Conservation (phyloP, 148 eudicot genomes). For the Dysphania ambrosioides region DNA sequence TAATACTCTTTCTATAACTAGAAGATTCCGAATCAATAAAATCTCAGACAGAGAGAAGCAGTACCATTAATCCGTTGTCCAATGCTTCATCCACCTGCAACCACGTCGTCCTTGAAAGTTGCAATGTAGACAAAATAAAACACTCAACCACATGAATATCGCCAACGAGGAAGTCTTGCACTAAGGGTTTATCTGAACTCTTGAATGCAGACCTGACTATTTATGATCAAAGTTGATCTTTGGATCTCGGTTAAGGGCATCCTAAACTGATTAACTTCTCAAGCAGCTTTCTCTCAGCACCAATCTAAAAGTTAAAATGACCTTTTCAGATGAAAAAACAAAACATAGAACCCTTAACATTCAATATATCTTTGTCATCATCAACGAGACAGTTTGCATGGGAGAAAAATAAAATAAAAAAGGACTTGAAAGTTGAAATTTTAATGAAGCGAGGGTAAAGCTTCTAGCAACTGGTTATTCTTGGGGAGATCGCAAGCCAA, state of each 20-base stretch:
- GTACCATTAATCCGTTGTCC: not conserved
- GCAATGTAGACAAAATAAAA: not conserved
- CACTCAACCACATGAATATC: not conserved
- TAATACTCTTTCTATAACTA: not conserved
- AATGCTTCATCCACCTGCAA: not conserved
- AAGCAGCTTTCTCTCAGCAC: conserved; percentile 70
- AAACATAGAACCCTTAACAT: not conserved
- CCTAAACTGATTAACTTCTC: conserved; percentile 71
- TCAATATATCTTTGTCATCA: conserved; percentile 2
- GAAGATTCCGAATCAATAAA: not conserved
- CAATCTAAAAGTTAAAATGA: conserved; percentile 38
- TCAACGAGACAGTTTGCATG: not conserved
- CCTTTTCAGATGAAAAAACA: not conserved
- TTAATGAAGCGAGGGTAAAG: conserved; percentile 27
- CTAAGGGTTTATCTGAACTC: not conserved
- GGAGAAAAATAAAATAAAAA: no score
- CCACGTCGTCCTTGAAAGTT: no score
- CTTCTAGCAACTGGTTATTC: conserved; percentile 71
- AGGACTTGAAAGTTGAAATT: conserved; percentile 1
- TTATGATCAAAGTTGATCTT: conserved; percentile 15
- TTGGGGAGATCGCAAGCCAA: conserved; percentile 84
- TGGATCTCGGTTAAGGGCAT: conserved; percentile 47
- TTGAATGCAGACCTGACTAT: not conserved
- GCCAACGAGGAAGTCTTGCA: not conserved
- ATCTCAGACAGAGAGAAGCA: not conserved